Percentiles rank a stretch among this genome's conserved stretches.
Evolutionary conservation across 352 stramenopile genomes (phyloP).

Genomic region (Phytopythium oedochilum): DNA sequence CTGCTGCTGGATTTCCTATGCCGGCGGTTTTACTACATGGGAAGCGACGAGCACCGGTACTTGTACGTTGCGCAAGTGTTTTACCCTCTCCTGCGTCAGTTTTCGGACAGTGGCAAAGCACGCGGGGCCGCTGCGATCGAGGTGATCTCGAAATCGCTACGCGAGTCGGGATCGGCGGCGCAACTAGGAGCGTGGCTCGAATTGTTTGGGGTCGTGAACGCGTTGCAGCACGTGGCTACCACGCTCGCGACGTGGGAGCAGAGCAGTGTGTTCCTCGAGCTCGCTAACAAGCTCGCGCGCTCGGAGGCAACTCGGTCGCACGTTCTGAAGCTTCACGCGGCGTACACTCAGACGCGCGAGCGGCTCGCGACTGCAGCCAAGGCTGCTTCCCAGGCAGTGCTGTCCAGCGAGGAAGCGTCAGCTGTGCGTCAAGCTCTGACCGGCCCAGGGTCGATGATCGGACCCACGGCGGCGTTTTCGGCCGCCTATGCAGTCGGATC

Average conservation of each 20-base stretch:
- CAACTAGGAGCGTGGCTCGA: constrained; percentile 13
- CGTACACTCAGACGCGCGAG: constrained; percentile 41
- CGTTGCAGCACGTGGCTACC: constrained; percentile 29
- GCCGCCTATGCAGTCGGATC: constrained; percentile 72
- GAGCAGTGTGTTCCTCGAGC: constrained; percentile 60
- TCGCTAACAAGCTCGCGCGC: constrained; percentile 49
- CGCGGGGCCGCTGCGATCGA: constrained; percentile 14
- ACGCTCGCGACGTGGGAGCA: constrained; percentile 57
- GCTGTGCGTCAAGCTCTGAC: constrained; percentile 64
- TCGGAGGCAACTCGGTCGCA: constrained; percentile 49
- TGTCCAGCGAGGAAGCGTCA: constrained; percentile 60
- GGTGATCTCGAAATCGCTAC: background rate
- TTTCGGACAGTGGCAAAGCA: constrained; percentile 23
- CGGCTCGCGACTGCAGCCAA: constrained; percentile 40
- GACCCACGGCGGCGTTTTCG: constrained; percentile 57
- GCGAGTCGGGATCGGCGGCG: background rate
- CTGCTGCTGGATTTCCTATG: constrained; percentile 65
- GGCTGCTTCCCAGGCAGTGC: constrained; percentile 43
- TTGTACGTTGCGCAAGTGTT: constrained; percentile 78
- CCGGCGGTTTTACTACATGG: constrained; percentile 56
- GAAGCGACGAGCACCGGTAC: constrained; percentile 59
- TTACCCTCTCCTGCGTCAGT: constrained; percentile 37
- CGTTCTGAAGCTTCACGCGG: constrained; percentile 59
- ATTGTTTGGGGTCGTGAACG: constrained; percentile 50
- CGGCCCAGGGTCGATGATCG: constrained; percentile 66